Base-by-base conservation (phyloP, 371 early-diverging fungal species). In the Apophysomyces variabilis region DNA sequence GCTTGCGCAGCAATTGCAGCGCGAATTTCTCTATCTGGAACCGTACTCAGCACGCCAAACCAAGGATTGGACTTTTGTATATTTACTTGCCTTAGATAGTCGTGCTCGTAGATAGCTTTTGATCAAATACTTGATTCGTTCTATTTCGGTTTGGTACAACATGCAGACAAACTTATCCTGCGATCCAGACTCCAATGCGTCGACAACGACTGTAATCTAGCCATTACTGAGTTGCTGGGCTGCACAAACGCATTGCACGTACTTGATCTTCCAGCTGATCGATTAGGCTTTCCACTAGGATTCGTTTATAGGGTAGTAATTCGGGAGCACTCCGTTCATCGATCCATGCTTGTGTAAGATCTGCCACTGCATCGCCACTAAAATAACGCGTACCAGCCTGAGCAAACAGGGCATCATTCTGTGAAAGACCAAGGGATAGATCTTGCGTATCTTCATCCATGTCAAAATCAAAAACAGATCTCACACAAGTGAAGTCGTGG, bases 291-390 rank as follows among this genome's bases (percentile, higher is more conserved):
- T 82, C 86, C 1, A 93, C 79, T 1, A 86, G 62, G 3, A 75
- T 66, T 14, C 72, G 75, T 67, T 89, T 78, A 69, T 89, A 94
- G 1, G 80, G 83, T 3, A 93, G 74, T 7, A 94, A 37, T 73
- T 92, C 93, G 9, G 95, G 93, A 16, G 93, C 83, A 57, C 79
- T 83, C n/a, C 92, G 88, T 68, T 94, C 95, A 74, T 93, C 88
- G 54, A 91, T 85, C 93, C 93, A 92, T 4, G 79, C 83, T 45
- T 85, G 80, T n/a, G 84, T 87, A 21, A 92, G 75, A n/a, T 75
- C 66, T 12, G 59, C 56, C 21, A 89, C 76, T 11, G 66, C 57
- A 32, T 75, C 69, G 12, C 76, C 79, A 38, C 44, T 35, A 8
- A 58, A 60, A 41, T 60, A 54, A 39, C 41, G 26, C 32, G 62